These are phyloP conservation scores for Wickerhamiella occidentalis DNA, from an alignment of 805 yeast species.

Conservation along the genomic window DNA sequence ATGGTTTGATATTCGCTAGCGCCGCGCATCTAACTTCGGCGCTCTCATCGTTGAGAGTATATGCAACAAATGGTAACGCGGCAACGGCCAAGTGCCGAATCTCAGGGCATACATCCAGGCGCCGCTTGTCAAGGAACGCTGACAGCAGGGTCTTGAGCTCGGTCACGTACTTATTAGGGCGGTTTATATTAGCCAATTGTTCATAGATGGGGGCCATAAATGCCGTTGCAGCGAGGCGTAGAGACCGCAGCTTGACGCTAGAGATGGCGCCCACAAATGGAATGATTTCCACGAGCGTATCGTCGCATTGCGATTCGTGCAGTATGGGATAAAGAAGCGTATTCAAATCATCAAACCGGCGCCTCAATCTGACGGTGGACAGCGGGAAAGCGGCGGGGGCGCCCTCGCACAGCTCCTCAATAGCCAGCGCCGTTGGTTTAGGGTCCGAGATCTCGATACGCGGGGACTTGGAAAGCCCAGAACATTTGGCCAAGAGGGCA, in stretches of 20 bases:
- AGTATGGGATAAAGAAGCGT: slow-evolving; percentile 6
- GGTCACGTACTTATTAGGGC: not conserved
- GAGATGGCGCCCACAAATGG: slow-evolving; percentile 11
- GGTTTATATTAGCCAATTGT: not conserved
- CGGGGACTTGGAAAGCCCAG: slow-evolving; percentile 14
- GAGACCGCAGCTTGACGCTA: slow-evolving; percentile 13
- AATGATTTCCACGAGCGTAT: slow-evolving; percentile 3
- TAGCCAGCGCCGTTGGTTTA: not conserved
- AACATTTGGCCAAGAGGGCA: slow-evolving; percentile 12
- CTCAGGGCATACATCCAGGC: slow-evolving; percentile 3
- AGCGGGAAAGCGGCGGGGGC: slow-evolving; percentile 16
- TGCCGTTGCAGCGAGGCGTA: slow-evolving; percentile 15
- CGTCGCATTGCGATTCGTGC: slow-evolving; percentile 11
- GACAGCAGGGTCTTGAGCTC: not conserved
- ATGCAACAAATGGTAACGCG: not conserved
- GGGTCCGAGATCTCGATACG: not conserved
- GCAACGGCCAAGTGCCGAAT: slow-evolving; percentile 2
- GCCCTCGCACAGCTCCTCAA: not conserved
- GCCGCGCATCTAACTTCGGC: slow-evolving; percentile 2
- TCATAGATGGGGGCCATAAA: not conserved
- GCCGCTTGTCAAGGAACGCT: not conserved
- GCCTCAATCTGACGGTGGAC: slow-evolving; percentile 4
- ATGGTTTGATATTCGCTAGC: not conserved
- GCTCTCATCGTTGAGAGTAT: slow-evolving; percentile 1
- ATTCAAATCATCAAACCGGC: slow-evolving; percentile 11